A percentile compares a stretch with the other conserved stretches of the same genome.
phyloP scores from a whole-genome alignment of 345 rosid species.

The Clausena lansium region DNA sequence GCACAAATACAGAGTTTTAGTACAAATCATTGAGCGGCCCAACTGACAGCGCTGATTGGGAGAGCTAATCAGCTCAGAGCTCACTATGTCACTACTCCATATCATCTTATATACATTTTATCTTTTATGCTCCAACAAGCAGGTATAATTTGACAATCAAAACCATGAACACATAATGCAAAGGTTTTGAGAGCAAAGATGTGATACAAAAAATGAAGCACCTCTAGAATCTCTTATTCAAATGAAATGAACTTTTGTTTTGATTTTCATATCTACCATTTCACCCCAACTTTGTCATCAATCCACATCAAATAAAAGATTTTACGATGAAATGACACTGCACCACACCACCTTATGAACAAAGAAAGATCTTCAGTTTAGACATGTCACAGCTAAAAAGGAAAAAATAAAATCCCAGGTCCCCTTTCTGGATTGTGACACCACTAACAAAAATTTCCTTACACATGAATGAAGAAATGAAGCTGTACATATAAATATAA shows the following conservation, averaged over 20 bases:
- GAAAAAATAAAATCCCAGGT: background rate
- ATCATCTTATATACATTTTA: too few relatives aligned
- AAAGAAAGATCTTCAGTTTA: slow-evolving; percentile 15
- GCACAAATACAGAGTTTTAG: too few relatives aligned
- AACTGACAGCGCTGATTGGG: too few relatives aligned
- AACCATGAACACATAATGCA: background rate
- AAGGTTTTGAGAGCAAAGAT: background rate
- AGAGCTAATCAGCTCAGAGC: too few relatives aligned
- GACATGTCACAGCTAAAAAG: background rate
- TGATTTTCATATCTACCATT: slow-evolving; percentile 10
- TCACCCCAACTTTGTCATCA: slow-evolving; percentile 18
- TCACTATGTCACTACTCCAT: too few relatives aligned
- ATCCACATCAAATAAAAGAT: slow-evolving; percentile 15
- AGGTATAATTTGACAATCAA: too few relatives aligned
- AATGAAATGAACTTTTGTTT: background rate
- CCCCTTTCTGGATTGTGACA: slow-evolving; percentile 20
- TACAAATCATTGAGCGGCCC: too few relatives aligned
- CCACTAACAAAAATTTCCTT: slow-evolving; percentile 57
- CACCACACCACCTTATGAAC: slow-evolving; percentile 19
- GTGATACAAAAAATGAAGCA: background rate
- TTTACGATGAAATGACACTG: slow-evolving; percentile 18
- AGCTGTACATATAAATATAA: slow-evolving; percentile 72
- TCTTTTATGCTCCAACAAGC: too few relatives aligned
- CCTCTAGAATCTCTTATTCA: background rate
- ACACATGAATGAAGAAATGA: slow-evolving; percentile 85